A percentile compares a stretch with the other conserved stretches of the same genome.
phyloP scores from a whole-genome alignment of 2,329 filamentous ascomycete genomes.

The Fusarium humuli region DNA sequence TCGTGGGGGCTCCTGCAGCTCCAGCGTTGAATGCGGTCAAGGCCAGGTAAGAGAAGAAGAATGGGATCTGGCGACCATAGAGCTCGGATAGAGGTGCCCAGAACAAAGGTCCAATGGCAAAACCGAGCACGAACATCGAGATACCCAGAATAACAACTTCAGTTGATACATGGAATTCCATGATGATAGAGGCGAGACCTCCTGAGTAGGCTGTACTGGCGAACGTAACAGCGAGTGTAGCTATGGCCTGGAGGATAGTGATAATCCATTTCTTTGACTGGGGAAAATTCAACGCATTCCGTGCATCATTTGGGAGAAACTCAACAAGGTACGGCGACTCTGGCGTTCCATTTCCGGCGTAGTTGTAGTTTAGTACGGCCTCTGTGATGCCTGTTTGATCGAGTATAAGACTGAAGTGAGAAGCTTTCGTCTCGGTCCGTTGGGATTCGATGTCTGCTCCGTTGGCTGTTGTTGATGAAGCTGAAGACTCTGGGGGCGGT shows the following conservation, averaged over 20 bases:
- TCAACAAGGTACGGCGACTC: slow-evolving; percentile 76
- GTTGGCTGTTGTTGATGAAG: slow-evolving; percentile 40
- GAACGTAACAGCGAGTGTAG: slow-evolving; percentile 77
- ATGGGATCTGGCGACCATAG: slow-evolving; percentile 70
- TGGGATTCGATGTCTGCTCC: slow-evolving; percentile 58
- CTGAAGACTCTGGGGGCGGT: slow-evolving; percentile 41
- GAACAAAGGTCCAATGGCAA: slow-evolving; percentile 70
- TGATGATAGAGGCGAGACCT: slow-evolving; percentile 64
- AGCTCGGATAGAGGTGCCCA: slow-evolving; percentile 76
- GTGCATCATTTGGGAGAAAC: slow-evolving; percentile 74
- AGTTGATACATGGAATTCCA: slow-evolving; percentile 62
- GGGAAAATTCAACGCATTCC: slow-evolving; percentile 73
- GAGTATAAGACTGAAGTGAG: slow-evolving; percentile 65
- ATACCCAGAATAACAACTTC: slow-evolving; percentile 71
- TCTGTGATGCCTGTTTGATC: slow-evolving; percentile 69
- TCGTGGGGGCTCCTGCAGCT: slow-evolving; percentile 66
- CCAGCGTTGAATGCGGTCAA: slow-evolving; percentile 72
- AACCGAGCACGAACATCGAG: slow-evolving; percentile 73
- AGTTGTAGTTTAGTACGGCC: slow-evolving; percentile 66
- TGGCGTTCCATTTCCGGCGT: slow-evolving; percentile 71
- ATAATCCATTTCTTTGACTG: slow-evolving; percentile 72
- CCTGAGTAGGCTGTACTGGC: slow-evolving; percentile 76
- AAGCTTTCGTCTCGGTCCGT: slow-evolving; percentile 49
- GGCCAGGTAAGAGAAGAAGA: slow-evolving; percentile 67
- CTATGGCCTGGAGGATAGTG: slow-evolving; percentile 71